Base-by-base conservation (phyloP, 208 protist species). In the Sergeia podlipaevii region DNA sequence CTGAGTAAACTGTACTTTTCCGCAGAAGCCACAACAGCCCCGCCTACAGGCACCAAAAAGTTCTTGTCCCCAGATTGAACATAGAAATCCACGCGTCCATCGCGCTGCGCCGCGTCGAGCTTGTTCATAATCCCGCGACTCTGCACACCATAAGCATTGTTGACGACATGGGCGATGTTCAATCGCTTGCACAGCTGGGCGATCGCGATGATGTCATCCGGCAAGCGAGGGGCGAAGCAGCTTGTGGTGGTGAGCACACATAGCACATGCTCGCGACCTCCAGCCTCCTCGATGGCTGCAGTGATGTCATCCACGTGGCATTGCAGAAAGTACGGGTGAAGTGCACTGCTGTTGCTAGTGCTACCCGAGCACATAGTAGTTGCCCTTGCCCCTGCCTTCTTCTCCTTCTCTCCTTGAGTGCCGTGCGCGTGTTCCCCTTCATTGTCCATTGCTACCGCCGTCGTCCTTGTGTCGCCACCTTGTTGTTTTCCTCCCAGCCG, bases 61-160 rank as follows among this genome's bases (percentile, higher is more conserved):
- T 99, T 99, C 83, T 99, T 99, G 63, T 99, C 98, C 1, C 93
- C 97, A 23, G 95, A 98, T 50, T 99, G 97, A 20, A 99, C 80
- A 23, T 98, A 74, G 8, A 68, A 78, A 66, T 99, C 97, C 0
- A 99, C 79, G 11, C 94, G 73, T 4, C 93, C 89, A 15, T 82
- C 58, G 1, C 75, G 51, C 30, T 78, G 62, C 13, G 85, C 79
- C 38, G 85, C 77, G 10, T 91, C 68, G 7, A 99, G 61, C 5
- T 67, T 28, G 8, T 84, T 67, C 80, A 96, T 96, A 39, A 83
- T 90, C 24, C 61, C 59, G 10, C 64, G 62, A 17, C 76, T 88
- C 80, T 99, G 97, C 32, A 99, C 48, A 1, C 97, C 98, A 75
- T 99, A 99, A 3, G 98, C 98, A 64, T 99, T 99, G 79, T 99